Conservation (phyloP, 2,329 filamentous ascomycete genomes). For the Xylaria sp. region DNA sequence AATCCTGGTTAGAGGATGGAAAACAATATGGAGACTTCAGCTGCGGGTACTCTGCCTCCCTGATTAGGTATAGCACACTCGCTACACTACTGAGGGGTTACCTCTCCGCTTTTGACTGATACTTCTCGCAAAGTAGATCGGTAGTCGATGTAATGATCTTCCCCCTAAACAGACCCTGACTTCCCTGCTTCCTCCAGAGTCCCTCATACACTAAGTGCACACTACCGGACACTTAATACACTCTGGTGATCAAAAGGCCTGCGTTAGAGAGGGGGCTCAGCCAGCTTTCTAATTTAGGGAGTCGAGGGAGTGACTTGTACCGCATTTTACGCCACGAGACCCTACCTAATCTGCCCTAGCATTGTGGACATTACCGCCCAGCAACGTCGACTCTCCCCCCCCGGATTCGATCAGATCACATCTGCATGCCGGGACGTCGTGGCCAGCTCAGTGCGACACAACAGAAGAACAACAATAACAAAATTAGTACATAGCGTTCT, state of each 20-base stretch:
- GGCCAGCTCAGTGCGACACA: conserved; percentile 15
- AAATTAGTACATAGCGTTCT: background rate
- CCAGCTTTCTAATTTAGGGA: conserved; percentile 24
- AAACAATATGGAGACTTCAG: background rate
- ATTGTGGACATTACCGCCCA: conserved; percentile 6
- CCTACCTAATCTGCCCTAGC: background rate
- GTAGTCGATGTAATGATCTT: background rate
- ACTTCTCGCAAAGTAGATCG: background rate
- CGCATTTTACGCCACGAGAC: conserved; percentile 13
- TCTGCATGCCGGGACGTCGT: conserved; percentile 8
- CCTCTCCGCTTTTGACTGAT: background rate
- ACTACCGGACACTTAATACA: too few species aligned
- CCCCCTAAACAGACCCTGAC: background rate
- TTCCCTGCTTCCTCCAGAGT: too few species aligned
- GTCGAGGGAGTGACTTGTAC: conserved; percentile 12
- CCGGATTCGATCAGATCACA: conserved; percentile 11
- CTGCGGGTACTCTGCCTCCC: background rate
- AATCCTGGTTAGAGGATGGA: conserved; percentile 4
- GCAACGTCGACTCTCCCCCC: conserved; percentile 14
- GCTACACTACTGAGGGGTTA: background rate
- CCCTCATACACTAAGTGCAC: too few species aligned
- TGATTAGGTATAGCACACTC: background rate
- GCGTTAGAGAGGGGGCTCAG: conserved; percentile 1
- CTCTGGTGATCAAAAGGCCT: background rate
- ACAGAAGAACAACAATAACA: conserved; percentile 6